Evolutionary conservation across 2,329 filamentous ascomycete genomes (phyloP).

Genomic region (Metarhizium guizhouense): DNA sequence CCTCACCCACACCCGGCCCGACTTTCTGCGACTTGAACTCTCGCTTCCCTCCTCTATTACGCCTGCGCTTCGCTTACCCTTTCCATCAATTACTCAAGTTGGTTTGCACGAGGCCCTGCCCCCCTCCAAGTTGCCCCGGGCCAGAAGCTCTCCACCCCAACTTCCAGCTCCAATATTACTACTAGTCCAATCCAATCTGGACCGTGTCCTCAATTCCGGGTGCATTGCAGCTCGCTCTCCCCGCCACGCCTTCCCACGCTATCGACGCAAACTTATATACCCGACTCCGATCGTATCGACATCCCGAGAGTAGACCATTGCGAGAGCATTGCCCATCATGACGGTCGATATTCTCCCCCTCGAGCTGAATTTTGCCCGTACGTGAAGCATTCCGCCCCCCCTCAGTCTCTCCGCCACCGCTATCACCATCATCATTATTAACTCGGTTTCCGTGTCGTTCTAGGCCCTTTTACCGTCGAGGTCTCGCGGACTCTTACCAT

Average conservation of each 20-base stretch:
- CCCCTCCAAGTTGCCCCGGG: background rate
- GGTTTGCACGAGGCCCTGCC: background rate
- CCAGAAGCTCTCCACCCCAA: background rate
- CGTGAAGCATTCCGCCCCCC: conserved; percentile 25
- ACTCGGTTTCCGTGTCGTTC: conserved; percentile 8
- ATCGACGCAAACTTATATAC: background rate
- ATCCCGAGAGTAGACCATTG: background rate
- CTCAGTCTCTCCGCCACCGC: background rate
- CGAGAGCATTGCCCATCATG: conserved; percentile 47
- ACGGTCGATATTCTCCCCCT: conserved; percentile 87
- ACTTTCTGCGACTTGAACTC: background rate
- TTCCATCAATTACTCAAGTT: background rate
- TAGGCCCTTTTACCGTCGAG: conserved; percentile 60
- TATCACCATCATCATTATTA: background rate
- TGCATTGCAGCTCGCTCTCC: background rate
- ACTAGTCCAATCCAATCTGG: background rate
- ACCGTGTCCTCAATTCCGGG: conserved; percentile 4
- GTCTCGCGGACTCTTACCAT: conserved; percentile 57
- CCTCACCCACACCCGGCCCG: background rate
- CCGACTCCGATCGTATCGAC: background rate
- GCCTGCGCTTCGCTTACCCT: background rate
- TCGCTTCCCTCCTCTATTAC: background rate
- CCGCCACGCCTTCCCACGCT: background rate
- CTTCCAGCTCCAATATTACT: background rate
- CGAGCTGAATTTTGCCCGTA: conserved; percentile 92